Evolutionary conservation across 352 stramenopile genomes (phyloP), one percentile per base, ranked within the genome.

Genomic region (Albugo candida): DNA sequence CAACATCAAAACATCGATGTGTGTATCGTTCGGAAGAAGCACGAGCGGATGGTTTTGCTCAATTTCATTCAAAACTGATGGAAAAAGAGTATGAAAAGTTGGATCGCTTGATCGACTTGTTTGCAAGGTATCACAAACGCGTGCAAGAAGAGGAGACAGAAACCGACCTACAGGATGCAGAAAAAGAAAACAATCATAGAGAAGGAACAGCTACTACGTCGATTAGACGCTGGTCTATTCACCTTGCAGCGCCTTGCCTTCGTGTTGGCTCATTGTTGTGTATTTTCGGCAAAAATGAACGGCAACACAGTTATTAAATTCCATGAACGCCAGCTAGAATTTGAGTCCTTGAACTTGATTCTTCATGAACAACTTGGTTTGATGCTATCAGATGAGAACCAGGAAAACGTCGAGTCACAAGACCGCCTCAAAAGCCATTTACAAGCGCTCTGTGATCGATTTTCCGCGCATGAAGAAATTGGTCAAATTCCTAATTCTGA

Each of bases 11-110:
- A 60, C 74, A 1, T 83, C 72, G 85, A 38, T 83, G 72, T 46
- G 54, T 68, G 1, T 60, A 70, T 52, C 56, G 84, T 6, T 27
- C 36, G 14, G 34, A 65, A 8, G 53, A 81, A 5, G 65, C 74
- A 18, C 59, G 64, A 13, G 51, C 67, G 27, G 74, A 87, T 41
- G 74, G 62, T 3, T 63, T 61, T 46, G 72, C 70, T 11, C 75
- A 72, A 10, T 61, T 91, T 4, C 67, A 91, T 31, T 74, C 65
- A 37, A 91, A 91, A 47, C 86, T 91, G 59, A 53, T 86, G 0
- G 77, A 91, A 47, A 79, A 67, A 19, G 67, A 83, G 8, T 77
- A 82, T 59, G 74, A 91, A 36, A 91, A 91, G 53, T 49, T 85
- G 17, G 77, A 91, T 47, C 69, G 77, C 13, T 49, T 85, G 2